Evolutionary conservation across 495 filamentous ascomycete species (phyloP), one percentile per base, ranked within the genome.

Genomic region (Podospora australis): DNA sequence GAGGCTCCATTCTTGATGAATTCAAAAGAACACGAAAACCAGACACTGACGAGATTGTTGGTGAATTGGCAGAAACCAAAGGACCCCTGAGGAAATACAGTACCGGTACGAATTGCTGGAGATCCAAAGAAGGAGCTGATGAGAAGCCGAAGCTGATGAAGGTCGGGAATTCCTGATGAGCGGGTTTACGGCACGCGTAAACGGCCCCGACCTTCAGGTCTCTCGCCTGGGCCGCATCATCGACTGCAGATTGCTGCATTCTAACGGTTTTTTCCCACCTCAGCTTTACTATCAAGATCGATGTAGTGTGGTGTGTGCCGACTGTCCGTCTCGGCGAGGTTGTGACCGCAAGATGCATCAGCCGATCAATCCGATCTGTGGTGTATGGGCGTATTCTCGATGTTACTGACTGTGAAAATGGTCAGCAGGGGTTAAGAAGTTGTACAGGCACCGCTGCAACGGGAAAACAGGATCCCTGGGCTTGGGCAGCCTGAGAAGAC

Each of bases 391-490:
- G n/a, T n/a, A n/a, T n/a, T n/a, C n/a, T n/a, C n/a, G n/a, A n/a
- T n/a, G n/a, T n/a, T n/a, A n/a, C n/a, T n/a, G n/a, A n/a, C n/a
- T n/a, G n/a, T n/a, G n/a, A n/a, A n/a, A n/a, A n/a, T n/a, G n/a
- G n/a, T n/a, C n/a, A n/a, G n/a, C n/a, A n/a, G n/a, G n/a, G n/a
- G n/a, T n/a, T n/a, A n/a, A n/a, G 28, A n/a, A 30, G 28, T 30
- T 30, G 28, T 7, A 30, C 7, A 30, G 7, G 28, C 28, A 7
- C 28, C 7, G 28, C 28, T 30, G 28, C n/a, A n/a, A n/a, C n/a
- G 28, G 7, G 20, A 43, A 43, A 43, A 43, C 40, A 25, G 40
- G 40, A 43, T 43, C 39, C 22, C 22, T 43, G 40, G 17, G 25
- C 28, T 24, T 21, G 22, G 21, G 40, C 20, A n/a, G n/a, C n/a